A percentile compares a stretch with the other conserved stretches of the same genome.
These are phyloP conservation scores for Eucalyptus curtisii DNA, from an alignment of 345 rosid genomes.

Conservation along the genomic window DNA sequence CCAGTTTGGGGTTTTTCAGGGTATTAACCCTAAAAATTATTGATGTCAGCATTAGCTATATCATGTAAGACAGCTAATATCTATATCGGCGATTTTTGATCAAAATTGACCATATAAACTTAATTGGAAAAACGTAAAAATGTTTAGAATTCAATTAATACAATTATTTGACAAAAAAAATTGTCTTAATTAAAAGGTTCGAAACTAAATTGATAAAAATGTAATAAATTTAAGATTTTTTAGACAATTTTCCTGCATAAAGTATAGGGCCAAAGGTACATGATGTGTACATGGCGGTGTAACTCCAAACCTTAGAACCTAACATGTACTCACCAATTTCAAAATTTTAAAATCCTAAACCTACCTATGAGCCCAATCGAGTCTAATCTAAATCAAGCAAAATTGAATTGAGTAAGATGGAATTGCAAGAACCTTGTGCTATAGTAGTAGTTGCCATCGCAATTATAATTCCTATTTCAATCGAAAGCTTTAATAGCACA, in stretches of 20 bases:
- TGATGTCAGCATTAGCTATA: rapidly evolving
- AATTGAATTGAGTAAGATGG: neutral
- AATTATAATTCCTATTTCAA: neutral
- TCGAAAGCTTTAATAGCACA: neutral
- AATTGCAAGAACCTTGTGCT: neutral
- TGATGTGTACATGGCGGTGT: neutral
- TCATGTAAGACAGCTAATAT: rapidly evolving
- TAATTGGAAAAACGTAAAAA: no score
- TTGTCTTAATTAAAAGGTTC: rapidly evolving
- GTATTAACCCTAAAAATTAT: no score
- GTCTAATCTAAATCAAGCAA: no score
- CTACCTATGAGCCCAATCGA: neutral
- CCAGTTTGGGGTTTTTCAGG: no score
- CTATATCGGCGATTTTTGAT: rapidly evolving
- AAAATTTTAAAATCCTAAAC: neutral
- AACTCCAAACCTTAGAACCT: neutral
- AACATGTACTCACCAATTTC: neutral
- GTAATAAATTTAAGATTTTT: no score
- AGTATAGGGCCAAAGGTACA: rapidly evolving
- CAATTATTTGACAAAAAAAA: no score
- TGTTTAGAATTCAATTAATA: no score
- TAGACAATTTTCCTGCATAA: neutral
- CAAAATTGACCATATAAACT: rapidly evolving
- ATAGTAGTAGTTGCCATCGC: neutral
- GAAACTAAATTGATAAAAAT: no score